Evolutionary conservation across 805 yeast species (phyloP).

Genomic region (Schwanniomyces polymorphus): DNA sequence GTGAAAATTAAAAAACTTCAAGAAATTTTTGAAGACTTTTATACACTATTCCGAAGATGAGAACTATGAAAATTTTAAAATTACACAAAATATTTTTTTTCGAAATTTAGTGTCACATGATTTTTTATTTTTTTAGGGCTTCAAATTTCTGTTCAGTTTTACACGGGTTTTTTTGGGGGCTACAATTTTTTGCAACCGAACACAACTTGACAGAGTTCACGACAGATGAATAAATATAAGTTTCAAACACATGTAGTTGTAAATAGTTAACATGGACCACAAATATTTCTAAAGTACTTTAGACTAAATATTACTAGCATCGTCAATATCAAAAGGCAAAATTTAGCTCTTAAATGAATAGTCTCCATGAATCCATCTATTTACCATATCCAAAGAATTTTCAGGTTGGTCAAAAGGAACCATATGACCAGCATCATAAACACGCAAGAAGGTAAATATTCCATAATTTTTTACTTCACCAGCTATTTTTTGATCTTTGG

Average conservation of each 20-base stretch:
- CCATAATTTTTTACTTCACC: constrained; percentile 79
- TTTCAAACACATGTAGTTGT: no score
- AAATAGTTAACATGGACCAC: no score
- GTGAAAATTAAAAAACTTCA: neutral
- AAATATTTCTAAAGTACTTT: neutral
- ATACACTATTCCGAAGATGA: neutral
- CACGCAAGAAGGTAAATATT: constrained; percentile 76
- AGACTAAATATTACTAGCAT: neutral
- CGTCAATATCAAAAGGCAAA: neutral
- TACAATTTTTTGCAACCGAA: neutral
- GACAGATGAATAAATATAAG: no score
- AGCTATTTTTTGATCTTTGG: constrained; percentile 34
- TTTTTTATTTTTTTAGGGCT: neutral
- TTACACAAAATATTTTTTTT: neutral
- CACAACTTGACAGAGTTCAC: no score
- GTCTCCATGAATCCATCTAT: constrained; percentile 81
- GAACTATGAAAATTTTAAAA: neutral
- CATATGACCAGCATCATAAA: constrained; percentile 94
- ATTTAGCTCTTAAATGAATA: constrained; percentile 25
- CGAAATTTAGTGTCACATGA: neutral
- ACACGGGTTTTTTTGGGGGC: no score
- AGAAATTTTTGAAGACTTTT: neutral
- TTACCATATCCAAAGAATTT: constrained; percentile 74
- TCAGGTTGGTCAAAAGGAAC: constrained; percentile 90
- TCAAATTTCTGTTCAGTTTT: neutral